Conservation (phyloP, 768 basidiomycete species). For the Lactarius sanguifluus region DNA sequence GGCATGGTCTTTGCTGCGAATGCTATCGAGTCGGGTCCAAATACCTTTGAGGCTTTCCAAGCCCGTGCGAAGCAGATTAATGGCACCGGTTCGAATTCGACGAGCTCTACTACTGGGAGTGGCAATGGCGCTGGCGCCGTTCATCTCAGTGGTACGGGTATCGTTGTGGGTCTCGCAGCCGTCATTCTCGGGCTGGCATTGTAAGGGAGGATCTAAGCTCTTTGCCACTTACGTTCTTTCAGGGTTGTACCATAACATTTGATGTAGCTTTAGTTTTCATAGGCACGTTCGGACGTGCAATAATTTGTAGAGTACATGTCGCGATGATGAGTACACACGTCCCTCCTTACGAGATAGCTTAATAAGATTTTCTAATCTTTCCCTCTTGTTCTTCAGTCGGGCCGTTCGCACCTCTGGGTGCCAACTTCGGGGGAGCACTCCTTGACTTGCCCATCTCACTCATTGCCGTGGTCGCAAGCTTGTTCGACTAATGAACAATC, state of each 20-base stretch:
- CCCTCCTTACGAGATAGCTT: neutral
- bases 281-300: neutral
- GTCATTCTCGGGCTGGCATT: slow-evolving; percentile 20
- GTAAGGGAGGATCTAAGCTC: slow-evolving; percentile 2
- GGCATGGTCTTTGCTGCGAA: slow-evolving; percentile 66
- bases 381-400: neutral
- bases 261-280: slow-evolving; percentile 19
- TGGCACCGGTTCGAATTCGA: slow-evolving; percentile 36
- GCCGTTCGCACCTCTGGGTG: neutral
- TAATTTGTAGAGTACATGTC: slow-evolving; percentile 14
- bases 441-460: neutral
- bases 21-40: slow-evolving; percentile 48
- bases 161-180: neutral
- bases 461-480: neutral
- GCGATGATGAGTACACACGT: slow-evolving; percentile 5
- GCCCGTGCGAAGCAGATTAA: slow-evolving; percentile 46
- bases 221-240: slow-evolving; percentile 15
- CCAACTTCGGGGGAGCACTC: neutral
- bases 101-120: slow-evolving; percentile 13
- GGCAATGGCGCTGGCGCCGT: slow-evolving; percentile 25
- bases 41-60: slow-evolving; percentile 55
- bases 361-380: neutral
- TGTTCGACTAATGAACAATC: slow-evolving; percentile 13
- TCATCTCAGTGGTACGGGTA: slow-evolving; percentile 20
- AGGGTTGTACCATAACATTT: slow-evolving; percentile 12